Evolutionary conservation across 2,329 filamentous ascomycete genomes (phyloP), one percentile per base, ranked within the genome.

Genomic region (Falciphora oryzae): DNA sequence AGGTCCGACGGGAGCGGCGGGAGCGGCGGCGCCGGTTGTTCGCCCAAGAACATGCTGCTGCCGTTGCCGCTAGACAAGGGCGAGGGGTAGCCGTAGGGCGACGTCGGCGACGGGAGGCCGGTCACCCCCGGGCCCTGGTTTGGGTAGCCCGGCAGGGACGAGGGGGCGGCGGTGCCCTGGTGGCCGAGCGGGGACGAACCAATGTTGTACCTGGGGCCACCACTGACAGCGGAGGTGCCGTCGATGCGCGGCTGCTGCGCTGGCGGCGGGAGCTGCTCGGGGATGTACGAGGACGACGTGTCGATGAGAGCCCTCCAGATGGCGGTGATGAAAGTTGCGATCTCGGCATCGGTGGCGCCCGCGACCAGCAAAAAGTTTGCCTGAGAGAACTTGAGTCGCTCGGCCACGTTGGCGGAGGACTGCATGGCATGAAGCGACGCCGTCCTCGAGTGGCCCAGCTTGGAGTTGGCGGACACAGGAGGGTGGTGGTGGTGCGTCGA

Each of bases 361-460:
- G 82, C 83, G 0, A 83, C 81, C 29, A 89, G 77, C 13, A 87
- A 75, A 68, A 83, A 86, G 70, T 88, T 84, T 57, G 82, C 83
- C 65, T 81, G 81, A 1, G 81, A 79, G 31, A 83, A 78, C 0
- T 76, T 67, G 56, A 75, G 69, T 53, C 71, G 69, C 16, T 70
- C 70, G 13, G 73, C 70, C 38, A 67, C 69, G n/a, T 69, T 69
- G 18, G 63, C 53, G 5, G 61, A 58, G 2, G 63, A 44, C 11
- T 64, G 38, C 18, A 62, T n/a, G 50, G 59, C 50, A 8, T 44
- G n/a, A 25, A 57, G 18, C 18, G 59, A 28, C 25, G n/a, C 16
- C 31, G 57, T 58, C 25, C 25, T 18, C 25, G 57, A 28, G 57
- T 27, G 25, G 58, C 58, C 25, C 27, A 22, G 14, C 14, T n/a